Evolutionary conservation across 331 rosid species (phyloP).

Genomic region (Malus hybrid): DNA sequence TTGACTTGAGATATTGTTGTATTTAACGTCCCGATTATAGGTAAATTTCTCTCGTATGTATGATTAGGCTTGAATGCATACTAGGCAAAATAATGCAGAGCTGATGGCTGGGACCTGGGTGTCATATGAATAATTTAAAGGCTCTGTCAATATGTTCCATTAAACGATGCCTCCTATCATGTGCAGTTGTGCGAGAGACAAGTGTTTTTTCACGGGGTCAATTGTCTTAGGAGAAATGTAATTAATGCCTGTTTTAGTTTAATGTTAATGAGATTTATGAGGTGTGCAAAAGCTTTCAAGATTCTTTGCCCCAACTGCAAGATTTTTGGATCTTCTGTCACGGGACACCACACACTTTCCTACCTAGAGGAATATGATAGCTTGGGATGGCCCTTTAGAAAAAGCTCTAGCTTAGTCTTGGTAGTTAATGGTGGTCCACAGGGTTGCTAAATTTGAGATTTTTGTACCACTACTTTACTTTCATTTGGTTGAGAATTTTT

Average conservation of each 20-base stretch:
- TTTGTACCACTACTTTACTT: neutral
- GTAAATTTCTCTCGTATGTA: neutral
- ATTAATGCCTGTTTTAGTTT: conserved; percentile 8
- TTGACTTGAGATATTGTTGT: neutral
- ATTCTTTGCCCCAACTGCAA: conserved; percentile 43
- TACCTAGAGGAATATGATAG: conserved; percentile 43
- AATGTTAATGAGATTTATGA: neutral
- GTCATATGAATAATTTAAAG: neutral
- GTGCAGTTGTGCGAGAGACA: conserved; percentile 28
- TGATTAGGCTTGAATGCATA: neutral
- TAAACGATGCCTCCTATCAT: conserved; percentile 22
- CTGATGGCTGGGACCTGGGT: neutral
- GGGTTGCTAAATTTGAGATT: neutral
- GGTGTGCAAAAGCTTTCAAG: conserved; percentile 27
- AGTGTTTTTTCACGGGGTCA: conserved; percentile 34
- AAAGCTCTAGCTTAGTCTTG: neutral
- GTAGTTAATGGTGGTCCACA: conserved; percentile 31
- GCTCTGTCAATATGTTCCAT: conserved; percentile 13
- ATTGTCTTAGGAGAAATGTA: conserved; percentile 18
- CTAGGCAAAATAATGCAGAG: conserved; percentile 8
- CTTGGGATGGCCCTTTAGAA: conserved; percentile 20
- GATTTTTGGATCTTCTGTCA: conserved; percentile 67
- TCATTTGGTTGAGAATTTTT: neutral
- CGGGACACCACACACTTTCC: conserved; percentile 29
- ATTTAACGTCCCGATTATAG: neutral